Evolutionary conservation across 1,284 basidiomycete species (phyloP).

Genomic region (Apiotrichum sp.): DNA sequence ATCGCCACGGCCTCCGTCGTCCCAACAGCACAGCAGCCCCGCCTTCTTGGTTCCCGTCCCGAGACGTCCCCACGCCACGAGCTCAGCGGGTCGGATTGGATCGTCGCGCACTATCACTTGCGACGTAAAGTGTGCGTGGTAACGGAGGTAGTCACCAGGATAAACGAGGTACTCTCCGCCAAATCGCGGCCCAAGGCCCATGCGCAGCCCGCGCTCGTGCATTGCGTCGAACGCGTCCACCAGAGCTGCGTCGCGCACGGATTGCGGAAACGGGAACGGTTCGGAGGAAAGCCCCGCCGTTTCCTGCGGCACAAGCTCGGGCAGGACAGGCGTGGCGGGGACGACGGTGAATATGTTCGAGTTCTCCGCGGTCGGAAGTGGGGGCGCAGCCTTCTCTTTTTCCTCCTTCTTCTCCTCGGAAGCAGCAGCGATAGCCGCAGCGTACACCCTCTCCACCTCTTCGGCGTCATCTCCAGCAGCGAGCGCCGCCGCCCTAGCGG

Average conservation of each 20-base stretch:
- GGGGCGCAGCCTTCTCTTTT: background rate
- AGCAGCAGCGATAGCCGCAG: conserved; percentile 1
- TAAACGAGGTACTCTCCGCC: conserved; percentile 95
- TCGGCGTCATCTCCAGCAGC: conserved; percentile 10
- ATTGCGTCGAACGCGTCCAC: conserved; percentile 30
- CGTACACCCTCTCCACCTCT: conserved; percentile 4
- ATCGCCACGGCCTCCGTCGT: conserved; percentile 49
- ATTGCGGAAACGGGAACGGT: conserved; percentile 25
- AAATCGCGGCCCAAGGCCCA: conserved; percentile 61
- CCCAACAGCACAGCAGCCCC: conserved; percentile 83
- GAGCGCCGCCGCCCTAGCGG: conserved; percentile 28
- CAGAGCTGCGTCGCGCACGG: conserved; percentile 29
- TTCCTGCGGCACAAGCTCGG: conserved; percentile 9
- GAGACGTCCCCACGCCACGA: conserved; percentile 88
- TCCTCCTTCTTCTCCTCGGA: background rate
- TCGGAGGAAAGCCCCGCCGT: conserved; percentile 21
- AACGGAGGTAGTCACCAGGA: conserved; percentile 91
- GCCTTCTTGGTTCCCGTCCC: conserved; percentile 98
- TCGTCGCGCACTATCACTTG: conserved; percentile 63
- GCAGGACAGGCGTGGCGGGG: conserved; percentile 11
- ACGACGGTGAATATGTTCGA: conserved; percentile 26
- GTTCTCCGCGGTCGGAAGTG: conserved; percentile 10
- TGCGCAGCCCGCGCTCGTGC: conserved; percentile 44
- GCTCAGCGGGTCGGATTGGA: conserved; percentile 72
- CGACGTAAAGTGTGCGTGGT: conserved; percentile 93